Evolutionary conservation across 1,284 basidiomycete genomes (phyloP), one percentile per base, ranked within the genome.

Genomic region (Tilletiaria anomala): DNA sequence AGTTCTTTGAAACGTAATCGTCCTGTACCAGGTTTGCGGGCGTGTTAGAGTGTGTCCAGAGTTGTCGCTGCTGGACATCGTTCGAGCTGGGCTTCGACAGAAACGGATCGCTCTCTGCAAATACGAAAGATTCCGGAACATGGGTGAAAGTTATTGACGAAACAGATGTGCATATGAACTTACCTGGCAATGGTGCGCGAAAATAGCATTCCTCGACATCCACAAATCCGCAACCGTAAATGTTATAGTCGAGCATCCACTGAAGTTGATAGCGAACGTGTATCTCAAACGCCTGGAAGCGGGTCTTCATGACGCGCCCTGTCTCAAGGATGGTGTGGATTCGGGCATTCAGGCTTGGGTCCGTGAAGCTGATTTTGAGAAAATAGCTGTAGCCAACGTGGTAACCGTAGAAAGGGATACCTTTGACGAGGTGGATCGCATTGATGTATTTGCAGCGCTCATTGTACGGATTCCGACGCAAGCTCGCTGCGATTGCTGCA

Each of bases 381-480:
- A 84, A 97, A 20, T 87, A 87, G 8, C 76, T 74, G 61, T 86
- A 83, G 19, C 79, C 78, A 15, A 82, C 73, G 64, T 89, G 83
- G 68, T 89, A 96, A 6, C 91, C 91, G 68, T 96, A 97, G 68
- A 96, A 94, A 53, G 83, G 82, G 17, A 84, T 72, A n/a, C 87
- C 91, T 70, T 96, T 96, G 56, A 89, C 84, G 26, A 91, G 74
- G 39, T 87, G 70, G 36, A 94, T 77, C 11, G 63, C 59, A 6
- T 50, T 60, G 29, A 66, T 51, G 43, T 53, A 53, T 26, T 52
- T 49, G 17, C 43, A 51, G 36, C 35, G 29, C 4, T 50, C 46
- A 5, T 19, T 53, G 38, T 35, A 21, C 48, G 50, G 21, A n/a
- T n/a, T n/a, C n/a, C 50, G 40, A n/a, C 56, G 46, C 11, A 63